phyloP scores from a whole-genome alignment of 352 stramenopile genomes.

The Phytopythium kandeliae region DNA sequence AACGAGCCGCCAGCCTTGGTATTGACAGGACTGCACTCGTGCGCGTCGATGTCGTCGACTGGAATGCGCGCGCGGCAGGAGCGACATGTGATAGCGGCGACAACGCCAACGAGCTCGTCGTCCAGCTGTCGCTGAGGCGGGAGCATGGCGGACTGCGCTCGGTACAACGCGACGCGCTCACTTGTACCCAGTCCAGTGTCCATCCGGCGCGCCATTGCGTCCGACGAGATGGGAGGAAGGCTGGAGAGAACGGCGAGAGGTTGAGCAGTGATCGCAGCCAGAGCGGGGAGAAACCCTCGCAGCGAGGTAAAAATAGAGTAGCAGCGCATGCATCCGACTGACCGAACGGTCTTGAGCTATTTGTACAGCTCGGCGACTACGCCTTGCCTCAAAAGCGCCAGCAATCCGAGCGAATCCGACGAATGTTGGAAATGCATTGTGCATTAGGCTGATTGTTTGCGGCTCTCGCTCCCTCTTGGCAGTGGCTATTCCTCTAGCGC shows the following conservation, averaged over 20 bases:
- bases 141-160: conserved; percentile 3
- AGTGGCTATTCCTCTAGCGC: too few relatives aligned
- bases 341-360: background rate
- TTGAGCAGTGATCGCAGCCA: too few relatives aligned
- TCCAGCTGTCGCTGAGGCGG: background rate
- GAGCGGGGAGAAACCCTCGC: too few relatives aligned
- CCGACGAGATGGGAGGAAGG: background rate
- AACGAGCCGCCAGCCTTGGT: conserved; percentile 18
- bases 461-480: too few relatives aligned
- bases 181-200: conserved; percentile 50
- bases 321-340: too few relatives aligned
- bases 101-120: background rate
- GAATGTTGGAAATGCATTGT: too few relatives aligned
- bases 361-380: background rate
- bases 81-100: conserved; percentile 38
- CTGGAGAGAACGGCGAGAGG: background rate
- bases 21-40: conserved; percentile 39
- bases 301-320: too few relatives aligned
- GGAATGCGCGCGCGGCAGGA: conserved; percentile 44
- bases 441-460: too few relatives aligned
- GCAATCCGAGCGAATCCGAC: too few relatives aligned
- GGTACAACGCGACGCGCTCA: conserved; percentile 11
- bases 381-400: too few relatives aligned
- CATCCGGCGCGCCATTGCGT: conserved; percentile 18
- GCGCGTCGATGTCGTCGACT: conserved; percentile 56